Conservation (phyloP, 2,329 filamentous ascomycete genomes). For the Botrytis sinoallii region DNA sequence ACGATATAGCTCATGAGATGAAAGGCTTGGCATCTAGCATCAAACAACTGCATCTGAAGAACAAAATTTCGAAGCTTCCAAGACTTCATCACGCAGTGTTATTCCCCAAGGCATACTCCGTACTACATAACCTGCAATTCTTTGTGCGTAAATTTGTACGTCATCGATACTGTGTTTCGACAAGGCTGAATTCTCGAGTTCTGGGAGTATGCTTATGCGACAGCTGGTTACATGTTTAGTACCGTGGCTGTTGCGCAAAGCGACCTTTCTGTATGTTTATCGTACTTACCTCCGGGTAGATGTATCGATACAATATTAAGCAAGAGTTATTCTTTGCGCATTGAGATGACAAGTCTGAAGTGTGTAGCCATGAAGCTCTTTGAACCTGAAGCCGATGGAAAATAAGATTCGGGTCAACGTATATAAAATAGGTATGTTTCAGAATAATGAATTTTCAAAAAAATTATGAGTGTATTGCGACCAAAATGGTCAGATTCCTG, state of each 20-base stretch:
- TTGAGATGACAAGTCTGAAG: background rate
- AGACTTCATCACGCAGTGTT: background rate
- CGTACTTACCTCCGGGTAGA: background rate
- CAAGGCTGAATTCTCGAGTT: background rate
- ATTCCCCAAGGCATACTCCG: background rate
- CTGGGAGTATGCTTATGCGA: background rate
- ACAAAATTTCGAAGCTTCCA: background rate
- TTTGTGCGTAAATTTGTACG: background rate
- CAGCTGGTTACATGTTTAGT: background rate
- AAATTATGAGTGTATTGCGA: too few relatives aligned
- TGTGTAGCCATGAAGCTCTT: fast-evolving
- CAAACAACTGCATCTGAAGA: background rate
- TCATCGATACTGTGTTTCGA: background rate
- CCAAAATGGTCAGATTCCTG: too few relatives aligned
- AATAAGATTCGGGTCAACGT: too few relatives aligned
- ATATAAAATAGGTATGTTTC: too few relatives aligned
- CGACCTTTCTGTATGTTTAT: fast-evolving
- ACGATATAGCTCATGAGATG: background rate
- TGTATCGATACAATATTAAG: background rate
- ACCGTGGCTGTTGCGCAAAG: background rate
- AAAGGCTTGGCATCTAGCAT: background rate
- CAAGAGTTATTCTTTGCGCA: background rate
- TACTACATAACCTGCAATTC: background rate
- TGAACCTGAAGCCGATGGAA: too few relatives aligned
- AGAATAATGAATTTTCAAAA: too few relatives aligned